Base-by-base conservation (phyloP, 176 grass and related monocot genomes). In the Coix lacrymajobi region DNA sequence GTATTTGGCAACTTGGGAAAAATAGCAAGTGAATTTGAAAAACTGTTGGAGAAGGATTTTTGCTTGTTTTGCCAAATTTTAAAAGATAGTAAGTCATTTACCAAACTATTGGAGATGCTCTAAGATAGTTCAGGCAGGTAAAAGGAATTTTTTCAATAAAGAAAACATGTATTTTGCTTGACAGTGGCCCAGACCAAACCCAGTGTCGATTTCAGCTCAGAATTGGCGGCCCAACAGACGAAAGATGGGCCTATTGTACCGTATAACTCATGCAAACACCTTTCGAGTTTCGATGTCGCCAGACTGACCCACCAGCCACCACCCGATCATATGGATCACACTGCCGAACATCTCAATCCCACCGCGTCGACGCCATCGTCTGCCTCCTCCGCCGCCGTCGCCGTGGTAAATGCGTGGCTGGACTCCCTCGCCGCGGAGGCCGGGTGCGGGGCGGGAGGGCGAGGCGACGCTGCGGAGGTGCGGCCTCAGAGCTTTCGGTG, bases 391-490 rank as follows among this genome's bases (percentile, higher is more conserved):
- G 76, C 88, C 1, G 76, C 88, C 22, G 87, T 95, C 28, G 81
- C 90, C 8, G 90, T 91, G 52, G 88, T 98, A 39, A 94, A 89
- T 44, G 63, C 92, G 11, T 98, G 96, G 92, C 46, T 98, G 13
- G 68, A 80, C 3, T 91, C 92, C 76, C 87, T 94, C 63, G 88
- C 74, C 38, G 92, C 90, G 41, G 88, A 91, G 69, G 75, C 75
- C 19, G 69, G 52, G 11, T 13, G 39, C 3, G 66, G 54, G 30
- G 65, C 40, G 20, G 67, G 75, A 66, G 87, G 85, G 29, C 81
- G 95, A 16, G 77, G 75, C 48, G 19, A 68, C 29, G 48, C n/a
- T n/a, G 66, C 1, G 86, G 60, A 16, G 85, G 28, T 30, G 77
- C 73, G 64, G 81, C 82, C 29, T 85, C 87, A 17, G 88, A 91